Evolutionary conservation across 805 yeast genomes (phyloP), one percentile per base, ranked within the genome.

Genomic region (Yarrowia yakushimensis): DNA sequence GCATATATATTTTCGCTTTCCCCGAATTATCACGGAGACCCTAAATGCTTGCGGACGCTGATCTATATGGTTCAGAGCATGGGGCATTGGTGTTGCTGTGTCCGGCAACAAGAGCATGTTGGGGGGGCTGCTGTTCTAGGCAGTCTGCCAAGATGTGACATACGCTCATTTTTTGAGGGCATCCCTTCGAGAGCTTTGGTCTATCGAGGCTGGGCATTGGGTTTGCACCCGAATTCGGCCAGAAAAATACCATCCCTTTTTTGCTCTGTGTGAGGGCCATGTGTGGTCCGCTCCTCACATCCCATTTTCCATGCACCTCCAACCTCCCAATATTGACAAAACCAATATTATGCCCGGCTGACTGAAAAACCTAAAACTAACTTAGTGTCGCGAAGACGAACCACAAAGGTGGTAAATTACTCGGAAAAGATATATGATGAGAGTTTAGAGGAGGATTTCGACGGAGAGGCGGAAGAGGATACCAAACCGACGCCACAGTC

Each of bases 371-470:
- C 30, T 22, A 12, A 45, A 28, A 30, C 61, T 55, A 55, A 55
- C 61, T 9, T 39, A 55, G 48, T 39, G 61, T 55, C 61, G 61
- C 34, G 48, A 41, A 37, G 61, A 55, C 37, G 48, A 28, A 39
- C 61, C 39, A 28, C 61, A 7, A 55, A 41, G 39, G 61, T 55
- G 48, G 61, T 55, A 4, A 55, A 55, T n/a, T 55, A 55, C 39
- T 39, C 61, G 48, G 61, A 55, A 18, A 55, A 39, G 15, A 18
- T 30, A 17, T 55, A 55, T 34, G 48, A 55, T 36, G 59, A 52
- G 23, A 36, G 43, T 52, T 33, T 52, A 52, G 59, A 52, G 33
- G 59, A 52, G 36, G 37, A 37, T 18, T 39, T 55, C 28, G 48
- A 39, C 12, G 48, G 42, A 3, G 61, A 41, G 36, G 22, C 4